Evolutionary conservation across 2,329 filamentous ascomycete species (phyloP).

Genomic region (Xylariaceae sp.): DNA sequence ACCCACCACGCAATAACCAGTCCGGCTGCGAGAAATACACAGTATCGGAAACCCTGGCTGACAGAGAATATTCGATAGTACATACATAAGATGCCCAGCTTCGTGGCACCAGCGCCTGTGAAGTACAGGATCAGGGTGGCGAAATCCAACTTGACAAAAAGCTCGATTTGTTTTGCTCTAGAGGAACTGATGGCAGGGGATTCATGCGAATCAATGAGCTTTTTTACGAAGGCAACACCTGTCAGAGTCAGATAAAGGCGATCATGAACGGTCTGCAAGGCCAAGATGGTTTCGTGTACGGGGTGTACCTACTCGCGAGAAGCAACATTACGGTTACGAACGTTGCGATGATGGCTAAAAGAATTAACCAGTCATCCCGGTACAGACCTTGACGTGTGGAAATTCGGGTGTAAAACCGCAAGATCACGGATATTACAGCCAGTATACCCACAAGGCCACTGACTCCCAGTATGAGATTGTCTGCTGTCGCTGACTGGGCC

Average conservation of each 20-base stretch:
- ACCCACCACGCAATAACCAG: too few species aligned
- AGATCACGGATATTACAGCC: constrained; percentile 1
- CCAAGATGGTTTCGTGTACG: too few species aligned
- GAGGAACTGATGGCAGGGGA: background rate
- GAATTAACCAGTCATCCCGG: constrained; percentile 9
- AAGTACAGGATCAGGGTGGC: background rate
- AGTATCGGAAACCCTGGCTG: too few species aligned
- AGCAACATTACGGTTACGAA: background rate
- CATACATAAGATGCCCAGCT: too few species aligned
- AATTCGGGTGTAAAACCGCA: constrained; percentile 6
- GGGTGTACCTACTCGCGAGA: background rate
- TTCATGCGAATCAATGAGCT: background rate
- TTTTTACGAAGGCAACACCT: background rate
- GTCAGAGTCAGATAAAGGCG: background rate
- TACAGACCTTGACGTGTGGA: constrained; percentile 4
- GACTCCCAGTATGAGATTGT: background rate
- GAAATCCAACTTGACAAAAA: background rate
- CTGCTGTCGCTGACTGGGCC: background rate
- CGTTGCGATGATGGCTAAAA: background rate
- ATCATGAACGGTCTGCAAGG: background rate
- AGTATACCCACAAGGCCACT: background rate
- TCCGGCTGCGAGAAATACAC: too few species aligned
- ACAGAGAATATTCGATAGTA: too few species aligned
- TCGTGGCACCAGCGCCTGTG: too few species aligned
- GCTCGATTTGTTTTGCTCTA: background rate